Percentiles rank a stretch among this genome's conserved stretches.
Evolutionary conservation across 352 stramenopile species (phyloP).

Genomic region (Nothophytophthora sp.): DNA sequence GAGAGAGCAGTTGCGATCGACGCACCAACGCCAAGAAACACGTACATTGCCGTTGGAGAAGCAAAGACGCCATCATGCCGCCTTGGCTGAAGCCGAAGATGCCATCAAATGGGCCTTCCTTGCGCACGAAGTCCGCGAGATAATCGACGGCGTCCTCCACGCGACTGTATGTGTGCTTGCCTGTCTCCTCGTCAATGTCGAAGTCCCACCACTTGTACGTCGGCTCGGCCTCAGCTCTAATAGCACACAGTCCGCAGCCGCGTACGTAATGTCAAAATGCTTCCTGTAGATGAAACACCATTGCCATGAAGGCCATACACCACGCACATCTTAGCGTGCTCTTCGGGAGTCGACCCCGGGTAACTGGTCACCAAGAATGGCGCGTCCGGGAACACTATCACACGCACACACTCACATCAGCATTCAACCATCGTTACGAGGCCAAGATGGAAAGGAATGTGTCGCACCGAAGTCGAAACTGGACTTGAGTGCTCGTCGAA

Average conservation of each 20-base stretch:
- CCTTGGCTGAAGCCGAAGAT: slow-evolving; percentile 88
- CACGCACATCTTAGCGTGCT: slow-evolving; percentile 41
- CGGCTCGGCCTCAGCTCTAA: slow-evolving; percentile 25
- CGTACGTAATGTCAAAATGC: no score
- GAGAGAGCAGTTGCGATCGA: not conserved
- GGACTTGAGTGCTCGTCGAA: slow-evolving; percentile 71
- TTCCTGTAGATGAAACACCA: no score
- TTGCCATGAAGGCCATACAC: not conserved
- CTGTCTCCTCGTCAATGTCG: slow-evolving; percentile 43
- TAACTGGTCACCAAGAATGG: slow-evolving; percentile 69
- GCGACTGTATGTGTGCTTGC: slow-evolving; percentile 38
- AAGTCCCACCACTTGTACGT: slow-evolving; percentile 83
- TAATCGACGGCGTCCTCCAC: slow-evolving; percentile 75
- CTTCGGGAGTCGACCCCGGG: slow-evolving; percentile 36
- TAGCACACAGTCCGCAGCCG: not conserved
- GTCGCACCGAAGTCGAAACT: slow-evolving; percentile 85
- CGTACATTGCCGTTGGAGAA: slow-evolving; percentile 63
- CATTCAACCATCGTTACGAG: not conserved
- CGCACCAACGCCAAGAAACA: not conserved
- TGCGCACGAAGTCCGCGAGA: slow-evolving; percentile 54
- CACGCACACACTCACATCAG: not conserved
- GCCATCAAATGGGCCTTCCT: slow-evolving; percentile 83
- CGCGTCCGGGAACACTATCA: slow-evolving; percentile 64
- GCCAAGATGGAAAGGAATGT: no score
- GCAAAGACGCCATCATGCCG: slow-evolving; percentile 61